These are phyloP conservation scores for Truncatella angustata DNA, from an alignment of 2,329 filamentous ascomycete species.

Conservation along the genomic window DNA sequence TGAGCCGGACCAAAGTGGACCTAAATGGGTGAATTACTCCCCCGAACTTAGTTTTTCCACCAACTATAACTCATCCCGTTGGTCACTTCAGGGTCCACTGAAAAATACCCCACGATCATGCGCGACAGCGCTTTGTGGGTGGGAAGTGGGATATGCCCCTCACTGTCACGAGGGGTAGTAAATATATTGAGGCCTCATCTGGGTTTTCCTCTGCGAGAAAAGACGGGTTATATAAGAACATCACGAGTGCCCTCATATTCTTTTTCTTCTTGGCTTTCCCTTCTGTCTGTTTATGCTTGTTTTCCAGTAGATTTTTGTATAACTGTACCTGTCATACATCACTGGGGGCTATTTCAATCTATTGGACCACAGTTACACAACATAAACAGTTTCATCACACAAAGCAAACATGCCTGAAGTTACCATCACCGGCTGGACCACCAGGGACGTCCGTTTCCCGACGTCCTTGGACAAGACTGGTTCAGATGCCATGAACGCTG, in stretches of 20 bases:
- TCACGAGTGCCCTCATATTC: no score
- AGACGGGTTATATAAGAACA: no score
- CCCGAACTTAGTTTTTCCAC: conserved; percentile 10
- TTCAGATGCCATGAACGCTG: conserved; percentile 94
- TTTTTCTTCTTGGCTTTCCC: background rate
- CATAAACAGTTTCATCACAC: background rate
- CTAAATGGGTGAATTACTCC: background rate
- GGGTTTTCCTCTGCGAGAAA: background rate
- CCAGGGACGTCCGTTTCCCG: conserved; percentile 74
- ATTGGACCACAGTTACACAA: background rate
- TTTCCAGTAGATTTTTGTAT: background rate
- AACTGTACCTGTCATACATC: background rate
- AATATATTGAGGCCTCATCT: background rate
- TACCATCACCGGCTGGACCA: conserved; percentile 70
- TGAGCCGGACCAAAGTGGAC: background rate
- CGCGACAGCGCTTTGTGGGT: background rate
- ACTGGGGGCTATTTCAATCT: background rate
- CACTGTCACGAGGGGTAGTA: background rate
- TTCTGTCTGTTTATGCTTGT: background rate
- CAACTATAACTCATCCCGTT: background rate
- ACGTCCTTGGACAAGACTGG: conserved; percentile 97
- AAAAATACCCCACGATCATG: conserved; percentile 9
- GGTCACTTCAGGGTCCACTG: background rate
- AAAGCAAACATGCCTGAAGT: conserved; percentile 49
- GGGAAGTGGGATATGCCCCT: background rate